A percentile compares a stretch with the other conserved stretches of the same genome.
phyloP scores from a whole-genome alignment of 176 grass and related monocot species.

The Elaeis guineensis region DNA sequence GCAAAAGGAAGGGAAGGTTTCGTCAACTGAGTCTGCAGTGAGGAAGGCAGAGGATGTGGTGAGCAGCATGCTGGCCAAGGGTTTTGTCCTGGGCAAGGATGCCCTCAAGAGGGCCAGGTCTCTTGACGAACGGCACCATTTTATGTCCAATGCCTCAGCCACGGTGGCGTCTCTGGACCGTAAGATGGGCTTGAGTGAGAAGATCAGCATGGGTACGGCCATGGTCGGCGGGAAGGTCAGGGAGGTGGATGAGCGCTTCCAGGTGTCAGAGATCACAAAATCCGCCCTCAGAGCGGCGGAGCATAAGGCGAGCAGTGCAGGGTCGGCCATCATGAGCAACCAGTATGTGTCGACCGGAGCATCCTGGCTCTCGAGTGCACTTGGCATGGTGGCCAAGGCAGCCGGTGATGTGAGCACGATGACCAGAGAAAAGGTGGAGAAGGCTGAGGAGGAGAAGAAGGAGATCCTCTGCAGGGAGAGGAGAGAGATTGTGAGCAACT shows the following conservation, averaged over 20 bases:
- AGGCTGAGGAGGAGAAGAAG: slow-evolving; percentile 6
- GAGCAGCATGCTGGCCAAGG: slow-evolving; percentile 32
- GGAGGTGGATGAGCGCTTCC: slow-evolving; percentile 28
- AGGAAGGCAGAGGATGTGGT: slow-evolving; percentile 40
- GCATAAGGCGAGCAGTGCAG: slow-evolving; percentile 17
- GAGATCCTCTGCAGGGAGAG: background rate
- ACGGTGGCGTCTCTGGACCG: slow-evolving; percentile 33
- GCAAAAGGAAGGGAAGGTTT: background rate
- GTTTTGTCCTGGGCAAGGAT: slow-evolving; percentile 43
- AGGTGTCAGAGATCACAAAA: slow-evolving; percentile 25
- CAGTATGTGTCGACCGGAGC: slow-evolving; percentile 25
- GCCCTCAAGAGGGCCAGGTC: slow-evolving; percentile 25
- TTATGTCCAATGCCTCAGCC: slow-evolving; percentile 26
- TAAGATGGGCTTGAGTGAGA: slow-evolving; percentile 23
- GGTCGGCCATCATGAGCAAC: slow-evolving; percentile 20
- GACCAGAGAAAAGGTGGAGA: slow-evolving; percentile 24
- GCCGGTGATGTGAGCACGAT: slow-evolving; percentile 28
- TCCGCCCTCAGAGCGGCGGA: slow-evolving; percentile 22
- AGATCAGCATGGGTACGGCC: slow-evolving; percentile 29
- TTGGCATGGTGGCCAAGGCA: slow-evolving; percentile 17
- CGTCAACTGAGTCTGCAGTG: slow-evolving; percentile 9
- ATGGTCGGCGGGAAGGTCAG: slow-evolving; percentile 19
- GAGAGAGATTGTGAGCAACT: no score
- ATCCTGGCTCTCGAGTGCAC: slow-evolving; percentile 21
- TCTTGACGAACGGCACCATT: slow-evolving; percentile 31